These are phyloP conservation scores for Pelargonium citronellum DNA, from an alignment of 441 rosid species.

Conservation along the genomic window DNA sequence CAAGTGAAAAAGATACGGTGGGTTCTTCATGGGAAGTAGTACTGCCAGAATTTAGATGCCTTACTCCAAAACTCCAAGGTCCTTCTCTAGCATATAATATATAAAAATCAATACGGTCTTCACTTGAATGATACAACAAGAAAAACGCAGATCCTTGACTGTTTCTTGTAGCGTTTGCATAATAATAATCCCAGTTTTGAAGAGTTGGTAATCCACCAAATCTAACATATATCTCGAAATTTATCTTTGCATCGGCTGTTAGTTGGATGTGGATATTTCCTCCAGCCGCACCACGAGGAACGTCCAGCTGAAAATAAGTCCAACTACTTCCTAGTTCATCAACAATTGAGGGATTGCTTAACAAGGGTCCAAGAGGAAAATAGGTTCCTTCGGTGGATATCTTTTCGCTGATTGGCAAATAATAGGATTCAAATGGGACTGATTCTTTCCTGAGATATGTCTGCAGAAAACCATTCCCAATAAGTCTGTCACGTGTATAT, in stretches of 20 bases:
- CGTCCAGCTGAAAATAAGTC: conserved; percentile 70
- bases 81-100: conserved; percentile 76
- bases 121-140: conserved; percentile 51
- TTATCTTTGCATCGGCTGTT: conserved; percentile 43
- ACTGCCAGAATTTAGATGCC: conserved; percentile 36
- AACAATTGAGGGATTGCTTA: conserved; percentile 56
- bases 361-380: conserved; percentile 65
- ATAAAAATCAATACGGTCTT: conserved; percentile 65
- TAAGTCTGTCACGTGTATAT: conserved; percentile 10
- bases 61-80: conserved; percentile 73
- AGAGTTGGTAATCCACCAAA: conserved; percentile 69
- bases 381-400: conserved; percentile 46
- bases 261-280: conserved; percentile 77
- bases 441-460: conserved; percentile 64
- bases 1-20: conserved; percentile 68
- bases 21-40: conserved; percentile 40
- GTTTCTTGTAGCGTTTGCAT: conserved; percentile 55
- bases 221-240: conserved; percentile 72
- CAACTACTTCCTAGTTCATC: conserved; percentile 45
- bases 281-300: conserved; percentile 89
- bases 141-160: conserved; percentile 54
- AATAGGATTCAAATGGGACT: conserved; percentile 70
- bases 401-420: conserved; percentile 54
- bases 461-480: conserved; percentile 50
- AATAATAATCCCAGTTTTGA: conserved; percentile 69